These are phyloP conservation scores for Debaryomyces tyrocola DNA, from an alignment of 805 yeast genomes.

Conservation along the genomic window DNA sequence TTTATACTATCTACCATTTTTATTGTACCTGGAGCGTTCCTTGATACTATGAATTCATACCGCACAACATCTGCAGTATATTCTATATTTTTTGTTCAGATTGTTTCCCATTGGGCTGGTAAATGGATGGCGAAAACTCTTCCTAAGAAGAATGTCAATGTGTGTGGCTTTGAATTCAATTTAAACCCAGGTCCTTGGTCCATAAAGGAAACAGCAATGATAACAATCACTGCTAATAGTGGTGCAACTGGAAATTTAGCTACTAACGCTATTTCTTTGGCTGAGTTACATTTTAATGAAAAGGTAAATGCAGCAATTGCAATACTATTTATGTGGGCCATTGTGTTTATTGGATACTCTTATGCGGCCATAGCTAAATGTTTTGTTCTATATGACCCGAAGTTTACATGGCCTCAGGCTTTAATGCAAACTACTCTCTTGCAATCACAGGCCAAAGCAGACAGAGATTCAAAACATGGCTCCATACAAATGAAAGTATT, in stretches of 20 bases:
- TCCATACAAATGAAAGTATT: slow-evolving; percentile 39
- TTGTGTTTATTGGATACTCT: slow-evolving; percentile 54
- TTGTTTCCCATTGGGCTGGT: slow-evolving; percentile 48
- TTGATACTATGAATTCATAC: slow-evolving; percentile 42
- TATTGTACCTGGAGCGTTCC: slow-evolving; percentile 43
- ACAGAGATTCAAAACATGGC: slow-evolving; percentile 14
- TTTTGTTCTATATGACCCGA: slow-evolving; percentile 47
- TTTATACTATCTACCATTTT: slow-evolving; percentile 33
- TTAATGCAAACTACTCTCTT: slow-evolving; percentile 52
- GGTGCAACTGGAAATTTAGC: slow-evolving; percentile 56
- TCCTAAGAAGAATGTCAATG: slow-evolving; percentile 29
- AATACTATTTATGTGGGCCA: slow-evolving; percentile 49
- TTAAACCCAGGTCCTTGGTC: slow-evolving; percentile 59
- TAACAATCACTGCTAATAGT: slow-evolving; percentile 51
- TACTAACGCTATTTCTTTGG: slow-evolving; percentile 47
- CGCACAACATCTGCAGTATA: slow-evolving; percentile 50
- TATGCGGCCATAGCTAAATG: slow-evolving; percentile 51
- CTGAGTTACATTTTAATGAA: slow-evolving; percentile 43
- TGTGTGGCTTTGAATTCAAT: slow-evolving; percentile 19
- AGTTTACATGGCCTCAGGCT: slow-evolving; percentile 51
- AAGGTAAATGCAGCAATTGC: slow-evolving; percentile 38
- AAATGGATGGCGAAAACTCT: slow-evolving; percentile 42
- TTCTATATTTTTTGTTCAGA: slow-evolving; percentile 53
- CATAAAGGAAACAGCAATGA: slow-evolving; percentile 52
- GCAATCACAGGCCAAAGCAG: slow-evolving; percentile 25